phyloP scores from a whole-genome alignment of 306 rosid genomes.

The Erythrophleum fordii region DNA sequence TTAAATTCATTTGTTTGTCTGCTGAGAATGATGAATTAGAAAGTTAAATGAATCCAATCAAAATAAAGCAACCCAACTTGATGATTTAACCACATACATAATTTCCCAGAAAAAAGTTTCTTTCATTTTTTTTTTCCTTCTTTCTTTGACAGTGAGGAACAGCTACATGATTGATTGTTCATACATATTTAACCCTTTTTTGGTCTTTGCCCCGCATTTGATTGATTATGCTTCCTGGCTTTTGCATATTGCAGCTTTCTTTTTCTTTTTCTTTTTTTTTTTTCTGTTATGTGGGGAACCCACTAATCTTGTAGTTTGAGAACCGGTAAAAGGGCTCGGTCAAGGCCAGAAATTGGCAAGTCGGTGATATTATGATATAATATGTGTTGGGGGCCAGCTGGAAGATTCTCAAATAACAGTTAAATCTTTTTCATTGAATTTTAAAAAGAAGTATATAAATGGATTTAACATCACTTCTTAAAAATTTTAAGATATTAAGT shows the following conservation, averaged over 20 bases:
- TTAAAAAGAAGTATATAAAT: too few relatives aligned
- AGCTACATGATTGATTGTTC: conserved; percentile 15
- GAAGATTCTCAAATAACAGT: too few relatives aligned
- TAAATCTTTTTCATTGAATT: too few relatives aligned
- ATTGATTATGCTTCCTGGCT: background rate
- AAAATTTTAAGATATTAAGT: too few relatives aligned
- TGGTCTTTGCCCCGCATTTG: background rate
- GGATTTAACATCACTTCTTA: too few relatives aligned
- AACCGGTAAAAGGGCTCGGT: background rate
- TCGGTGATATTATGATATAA: background rate
- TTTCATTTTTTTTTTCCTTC: background rate
- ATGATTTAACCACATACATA: background rate
- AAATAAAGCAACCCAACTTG: conserved; percentile 8
- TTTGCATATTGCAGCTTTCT: conserved; percentile 3
- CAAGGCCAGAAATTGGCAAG: background rate
- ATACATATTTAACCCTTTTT: background rate
- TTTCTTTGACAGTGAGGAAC: background rate
- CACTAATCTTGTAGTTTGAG: background rate
- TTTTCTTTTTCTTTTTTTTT: background rate
- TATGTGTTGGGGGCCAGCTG: too few relatives aligned
- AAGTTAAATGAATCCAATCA: conserved; percentile 11
- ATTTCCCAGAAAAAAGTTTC: conserved; percentile 1
- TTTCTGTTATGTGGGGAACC: background rate
- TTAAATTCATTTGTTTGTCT: conserved; percentile 6
- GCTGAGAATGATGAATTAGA: background rate